These are phyloP conservation scores for Penicillium occitanis DNA, from an alignment of 2,329 filamentous ascomycete genomes.

Conservation along the genomic window DNA sequence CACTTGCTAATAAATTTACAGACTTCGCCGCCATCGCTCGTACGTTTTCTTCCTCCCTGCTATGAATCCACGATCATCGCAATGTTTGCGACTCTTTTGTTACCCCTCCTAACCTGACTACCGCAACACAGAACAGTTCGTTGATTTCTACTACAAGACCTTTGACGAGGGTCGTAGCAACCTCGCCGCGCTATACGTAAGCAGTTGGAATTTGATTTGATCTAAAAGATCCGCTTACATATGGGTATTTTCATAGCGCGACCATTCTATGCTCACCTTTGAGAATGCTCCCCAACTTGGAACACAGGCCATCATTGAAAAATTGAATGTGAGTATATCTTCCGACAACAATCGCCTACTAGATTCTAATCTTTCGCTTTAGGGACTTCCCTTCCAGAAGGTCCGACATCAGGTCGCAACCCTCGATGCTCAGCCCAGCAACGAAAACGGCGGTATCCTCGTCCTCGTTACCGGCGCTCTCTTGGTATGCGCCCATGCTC, in stretches of 20 bases:
- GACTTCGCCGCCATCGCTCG: conserved; percentile 20
- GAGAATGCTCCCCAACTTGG: conserved; percentile 71
- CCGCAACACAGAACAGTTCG: conserved; percentile 71
- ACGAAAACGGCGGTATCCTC: conserved; percentile 67
- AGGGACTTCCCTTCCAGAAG: conserved; percentile 78
- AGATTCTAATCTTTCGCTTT: conserved; percentile 18
- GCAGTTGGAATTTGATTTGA: conserved; percentile 33
- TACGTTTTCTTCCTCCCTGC: conserved; percentile 7
- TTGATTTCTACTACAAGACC: conserved; percentile 83
- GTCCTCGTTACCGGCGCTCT: conserved; percentile 88
- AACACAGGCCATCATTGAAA: conserved; percentile 67
- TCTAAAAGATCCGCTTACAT: background rate
- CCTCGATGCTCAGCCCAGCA: conserved; percentile 78
- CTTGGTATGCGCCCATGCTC: conserved; percentile 58
- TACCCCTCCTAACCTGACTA: conserved; percentile 4
- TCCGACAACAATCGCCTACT: background rate
- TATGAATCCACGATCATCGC: background rate
- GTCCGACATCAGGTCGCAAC: conserved; percentile 76
- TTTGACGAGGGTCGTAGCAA: conserved; percentile 72
- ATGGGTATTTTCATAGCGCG: conserved; percentile 56
- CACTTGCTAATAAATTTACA: conserved; percentile 11
- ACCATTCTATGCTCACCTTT: conserved; percentile 90
- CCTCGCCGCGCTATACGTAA: conserved; percentile 77
- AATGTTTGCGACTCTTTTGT: conserved; percentile 9
- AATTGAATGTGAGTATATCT: conserved; percentile 67